Conservation (phyloP, 164 flowering plant species). For the Aristolochia fimbriata region DNA sequence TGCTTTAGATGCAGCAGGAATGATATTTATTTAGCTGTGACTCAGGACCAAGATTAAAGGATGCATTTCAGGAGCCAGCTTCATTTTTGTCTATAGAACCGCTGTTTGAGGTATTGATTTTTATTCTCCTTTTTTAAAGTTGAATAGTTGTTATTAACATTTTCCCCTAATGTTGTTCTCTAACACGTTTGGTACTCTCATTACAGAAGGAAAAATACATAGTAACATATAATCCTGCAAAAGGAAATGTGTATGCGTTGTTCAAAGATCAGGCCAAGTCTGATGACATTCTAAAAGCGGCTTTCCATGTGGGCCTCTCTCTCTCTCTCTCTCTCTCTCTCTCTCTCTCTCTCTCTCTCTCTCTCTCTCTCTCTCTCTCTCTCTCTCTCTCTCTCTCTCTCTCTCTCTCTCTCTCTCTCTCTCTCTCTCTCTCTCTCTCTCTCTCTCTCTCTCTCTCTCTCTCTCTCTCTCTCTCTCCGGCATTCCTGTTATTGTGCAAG, state of each 20-base stretch:
- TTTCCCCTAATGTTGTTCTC: no score
- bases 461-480: constrained; percentile 1
- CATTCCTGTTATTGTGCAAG: no score
- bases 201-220: constrained; percentile 76
- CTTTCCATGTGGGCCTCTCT: constrained; percentile 71
- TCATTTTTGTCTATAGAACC: constrained; percentile 71
- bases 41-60: constrained; percentile 84
- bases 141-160: neutral
- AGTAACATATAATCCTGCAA: constrained; percentile 78
- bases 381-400: no score
- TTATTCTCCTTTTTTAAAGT: neutral
- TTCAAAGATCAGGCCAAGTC: constrained; percentile 89
- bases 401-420: no score
- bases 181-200: no score
- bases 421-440: no score
- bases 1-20: neutral
- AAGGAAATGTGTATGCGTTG: constrained; percentile 81
- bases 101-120: constrained; percentile 62
- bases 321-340: no score
- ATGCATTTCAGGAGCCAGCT: constrained; percentile 87
- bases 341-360: no score
- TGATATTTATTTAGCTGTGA: constrained; percentile 9
- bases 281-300: constrained; percentile 94
- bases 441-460: no score
- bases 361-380: no score